Conservation (phyloP, 768 basidiomycete genomes). For the Trametes sanguinea region DNA sequence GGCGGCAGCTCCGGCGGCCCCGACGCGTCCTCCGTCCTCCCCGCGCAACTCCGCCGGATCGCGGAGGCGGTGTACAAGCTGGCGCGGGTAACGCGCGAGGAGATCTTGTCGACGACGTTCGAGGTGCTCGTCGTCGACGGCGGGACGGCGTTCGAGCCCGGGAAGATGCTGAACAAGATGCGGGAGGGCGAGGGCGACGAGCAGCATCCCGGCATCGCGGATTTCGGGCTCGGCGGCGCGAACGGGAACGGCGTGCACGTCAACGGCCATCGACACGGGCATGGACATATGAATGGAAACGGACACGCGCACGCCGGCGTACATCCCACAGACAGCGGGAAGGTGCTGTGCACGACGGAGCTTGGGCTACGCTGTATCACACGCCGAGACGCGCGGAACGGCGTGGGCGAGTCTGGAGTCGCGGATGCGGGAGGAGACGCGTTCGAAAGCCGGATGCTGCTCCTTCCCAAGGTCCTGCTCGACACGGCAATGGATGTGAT, state of each 20-base stretch:
- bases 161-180: constrained; percentile 63
- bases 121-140: constrained; percentile 66
- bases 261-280: not conserved
- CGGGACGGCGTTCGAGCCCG: constrained; percentile 49
- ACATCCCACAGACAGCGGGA: constrained; percentile 21
- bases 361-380: constrained; percentile 69
- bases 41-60: constrained; percentile 65
- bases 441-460: constrained; percentile 59
- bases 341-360: constrained; percentile 69
- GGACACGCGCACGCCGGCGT: constrained; percentile 34
- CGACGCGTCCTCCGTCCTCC: constrained; percentile 42
- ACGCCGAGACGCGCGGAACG: constrained; percentile 35
- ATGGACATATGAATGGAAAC: constrained; percentile 6
- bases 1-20: constrained; percentile 61
- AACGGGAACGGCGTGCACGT: not conserved
- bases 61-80: constrained; percentile 63
- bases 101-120: constrained; percentile 77
- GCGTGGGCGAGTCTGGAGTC: constrained; percentile 25
- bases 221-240: not conserved
- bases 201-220: constrained; percentile 7
- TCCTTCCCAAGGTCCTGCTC: constrained; percentile 75
- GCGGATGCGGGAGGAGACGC: constrained; percentile 43
- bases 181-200: constrained; percentile 48
- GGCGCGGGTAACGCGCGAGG: constrained; percentile 66
- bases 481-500: constrained; percentile 65